phyloP scores from a whole-genome alignment of 2,329 filamentous ascomycete species.

The Neofusicoccum sp. region DNA sequence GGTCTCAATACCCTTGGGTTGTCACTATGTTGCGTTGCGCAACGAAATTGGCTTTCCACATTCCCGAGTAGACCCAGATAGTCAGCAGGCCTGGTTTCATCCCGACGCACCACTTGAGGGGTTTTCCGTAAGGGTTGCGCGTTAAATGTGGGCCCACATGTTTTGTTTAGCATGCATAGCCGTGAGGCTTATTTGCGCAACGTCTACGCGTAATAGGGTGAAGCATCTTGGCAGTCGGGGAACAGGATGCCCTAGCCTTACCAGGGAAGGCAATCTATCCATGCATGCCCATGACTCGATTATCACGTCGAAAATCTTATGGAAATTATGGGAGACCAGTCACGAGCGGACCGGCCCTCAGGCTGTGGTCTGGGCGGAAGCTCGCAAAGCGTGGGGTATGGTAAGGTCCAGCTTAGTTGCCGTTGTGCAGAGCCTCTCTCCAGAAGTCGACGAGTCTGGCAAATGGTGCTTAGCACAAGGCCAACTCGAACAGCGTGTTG shows the following conservation, averaged over 20 bases:
- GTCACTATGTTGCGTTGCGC: conserved; percentile 4
- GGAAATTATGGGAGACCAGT: not conserved
- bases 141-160: conserved; percentile 4
- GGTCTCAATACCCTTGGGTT: conserved; percentile 18
- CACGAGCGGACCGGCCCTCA: not conserved
- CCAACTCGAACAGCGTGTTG: not conserved
- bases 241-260: not conserved
- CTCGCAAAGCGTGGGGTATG: too few relatives aligned
- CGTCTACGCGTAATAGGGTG: not conserved
- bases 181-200: not conserved
- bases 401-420: too few relatives aligned
- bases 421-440: not conserved
- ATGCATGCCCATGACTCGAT: not conserved
- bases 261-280: not conserved
- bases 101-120: not conserved
- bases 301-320: not conserved
- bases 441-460: not conserved
- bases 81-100: not conserved
- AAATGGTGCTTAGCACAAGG: not conserved
- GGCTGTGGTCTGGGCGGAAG: too few relatives aligned
- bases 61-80: conserved; percentile 17
- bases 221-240: not conserved
- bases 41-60: conserved; percentile 18
- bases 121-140: not conserved
- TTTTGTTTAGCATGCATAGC: not conserved